Evolutionary conservation across 1,284 basidiomycete species (phyloP), one percentile per base, ranked within the genome.

Genomic region (Heterobasidion irregulare): DNA sequence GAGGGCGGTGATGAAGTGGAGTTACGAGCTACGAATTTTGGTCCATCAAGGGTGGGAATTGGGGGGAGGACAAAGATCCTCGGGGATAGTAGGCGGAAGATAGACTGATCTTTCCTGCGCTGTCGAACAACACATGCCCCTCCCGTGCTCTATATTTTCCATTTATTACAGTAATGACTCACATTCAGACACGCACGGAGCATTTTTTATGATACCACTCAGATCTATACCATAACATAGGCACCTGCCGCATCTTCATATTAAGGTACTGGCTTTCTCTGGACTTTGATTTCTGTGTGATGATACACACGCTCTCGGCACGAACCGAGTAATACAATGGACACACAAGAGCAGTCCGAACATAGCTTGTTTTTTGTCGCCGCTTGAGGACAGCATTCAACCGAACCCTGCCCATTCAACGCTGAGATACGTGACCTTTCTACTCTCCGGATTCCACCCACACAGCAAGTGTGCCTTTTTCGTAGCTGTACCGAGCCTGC

Each of bases 391-490:
- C 26, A 12, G 33, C 12, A 19, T 51, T 75, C 65, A 94, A 62
- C 92, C 93, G 66, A 94, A 96, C 34, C 91, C 90, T 43, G 92
- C 90, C 93, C 93, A 96, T 69, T 95, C 92, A 58, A 96, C 79
- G 56, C 88, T 90, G 57, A 89, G 82, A 73, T 88, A 93, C 7
- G 84, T 82, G 1, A 86, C 88, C 61, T 77, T 69, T 46, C 80
- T 75, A 63, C 75, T 80, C 47, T 78, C 77, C 52, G 90, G 83
- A 65, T 95, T 83, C 87, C 89, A 96, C 45, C 85, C 83, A 64
- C 94, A 97, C 6, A 99, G 68, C 34, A 99, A 70, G 67, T 98
- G 95, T 0, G 94, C 86, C 72, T 99, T 99, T 41, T 98, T 99
- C 3, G 97, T 98, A 0, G 92, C 96, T 0, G 97, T 99, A 0